phyloP scores from a whole-genome alignment of 2,329 filamentous ascomycete species.

The Fusarium burgessii region DNA sequence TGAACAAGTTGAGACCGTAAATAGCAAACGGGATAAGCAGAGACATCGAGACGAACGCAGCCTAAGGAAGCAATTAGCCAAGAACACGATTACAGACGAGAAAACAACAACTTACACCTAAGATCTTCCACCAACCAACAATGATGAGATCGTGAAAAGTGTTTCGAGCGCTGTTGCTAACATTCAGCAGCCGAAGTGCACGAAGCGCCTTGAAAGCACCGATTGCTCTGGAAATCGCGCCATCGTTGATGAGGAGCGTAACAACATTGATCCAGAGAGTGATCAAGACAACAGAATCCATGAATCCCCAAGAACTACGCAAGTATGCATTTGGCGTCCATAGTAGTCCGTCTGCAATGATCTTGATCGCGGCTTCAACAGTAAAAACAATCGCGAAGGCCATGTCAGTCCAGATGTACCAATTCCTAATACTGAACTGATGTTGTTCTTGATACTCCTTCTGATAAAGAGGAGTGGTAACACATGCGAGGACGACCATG shows the following conservation, averaged over 20 bases:
- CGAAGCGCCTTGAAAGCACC: slow-evolving; percentile 97
- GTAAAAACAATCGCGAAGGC: slow-evolving; percentile 90
- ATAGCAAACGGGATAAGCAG: slow-evolving; percentile 96
- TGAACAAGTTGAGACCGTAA: slow-evolving; percentile 93
- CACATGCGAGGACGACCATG: slow-evolving; percentile 96
- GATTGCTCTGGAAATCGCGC: slow-evolving; percentile 87
- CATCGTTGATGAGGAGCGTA: slow-evolving; percentile 84
- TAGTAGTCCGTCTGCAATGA: slow-evolving; percentile 93
- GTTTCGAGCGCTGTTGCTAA: slow-evolving; percentile 94
- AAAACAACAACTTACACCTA: slow-evolving; percentile 71
- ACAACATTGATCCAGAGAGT: slow-evolving; percentile 96
- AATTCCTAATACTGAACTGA: slow-evolving; percentile 74
- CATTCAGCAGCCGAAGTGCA: slow-evolving; percentile 90
- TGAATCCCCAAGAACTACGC: slow-evolving; percentile 95
- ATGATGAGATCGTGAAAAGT: slow-evolving; percentile 98
- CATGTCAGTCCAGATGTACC: slow-evolving; percentile 96
- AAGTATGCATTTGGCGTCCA: slow-evolving; percentile 99
- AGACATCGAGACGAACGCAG: slow-evolving; percentile 93
- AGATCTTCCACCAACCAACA: slow-evolving; percentile 91
- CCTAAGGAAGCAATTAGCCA: slow-evolving; percentile 53
- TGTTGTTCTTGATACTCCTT: slow-evolving; percentile 80
- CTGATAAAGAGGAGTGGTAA: slow-evolving; percentile 95
- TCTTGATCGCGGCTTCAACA: slow-evolving; percentile 87
- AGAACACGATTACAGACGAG: background rate
- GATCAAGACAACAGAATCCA: slow-evolving; percentile 89